phyloP scores from a whole-genome alignment of 2,329 filamentous ascomycete species.

The Colletotrichum sp. region DNA sequence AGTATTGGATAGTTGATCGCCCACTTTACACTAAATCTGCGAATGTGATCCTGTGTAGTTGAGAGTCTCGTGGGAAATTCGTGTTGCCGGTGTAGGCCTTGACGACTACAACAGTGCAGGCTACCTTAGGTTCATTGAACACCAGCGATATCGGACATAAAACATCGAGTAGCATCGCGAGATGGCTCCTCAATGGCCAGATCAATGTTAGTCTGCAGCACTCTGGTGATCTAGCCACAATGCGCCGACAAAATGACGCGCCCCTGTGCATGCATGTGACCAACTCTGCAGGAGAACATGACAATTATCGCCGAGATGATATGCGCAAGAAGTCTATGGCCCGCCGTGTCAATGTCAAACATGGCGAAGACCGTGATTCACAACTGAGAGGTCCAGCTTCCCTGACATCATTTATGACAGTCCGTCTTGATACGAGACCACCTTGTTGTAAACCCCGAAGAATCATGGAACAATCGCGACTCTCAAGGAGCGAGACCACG shows the following conservation, averaged over 20 bases:
- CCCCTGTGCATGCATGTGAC: neutral
- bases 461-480: neutral
- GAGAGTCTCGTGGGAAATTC: neutral
- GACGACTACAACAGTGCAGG: neutral
- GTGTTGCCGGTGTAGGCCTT: neutral
- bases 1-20: no score
- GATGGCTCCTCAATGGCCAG: neutral
- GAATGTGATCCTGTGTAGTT: no score
- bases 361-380: neutral
- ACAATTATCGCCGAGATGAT: neutral
- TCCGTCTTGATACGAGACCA: neutral
- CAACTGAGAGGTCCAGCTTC: neutral
- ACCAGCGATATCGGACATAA: neutral
- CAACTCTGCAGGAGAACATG: neutral
- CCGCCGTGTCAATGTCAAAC: neutral
- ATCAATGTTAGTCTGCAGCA: neutral
- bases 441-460: neutral
- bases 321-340: neutral
- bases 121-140: neutral
- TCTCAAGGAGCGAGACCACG: neutral
- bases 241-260: neutral
- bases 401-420: neutral
- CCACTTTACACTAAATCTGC: no score
- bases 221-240: neutral
- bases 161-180: neutral